Base-by-base conservation (phyloP, 176 grass and related monocot genomes). In the Oryza meyeriana region DNA sequence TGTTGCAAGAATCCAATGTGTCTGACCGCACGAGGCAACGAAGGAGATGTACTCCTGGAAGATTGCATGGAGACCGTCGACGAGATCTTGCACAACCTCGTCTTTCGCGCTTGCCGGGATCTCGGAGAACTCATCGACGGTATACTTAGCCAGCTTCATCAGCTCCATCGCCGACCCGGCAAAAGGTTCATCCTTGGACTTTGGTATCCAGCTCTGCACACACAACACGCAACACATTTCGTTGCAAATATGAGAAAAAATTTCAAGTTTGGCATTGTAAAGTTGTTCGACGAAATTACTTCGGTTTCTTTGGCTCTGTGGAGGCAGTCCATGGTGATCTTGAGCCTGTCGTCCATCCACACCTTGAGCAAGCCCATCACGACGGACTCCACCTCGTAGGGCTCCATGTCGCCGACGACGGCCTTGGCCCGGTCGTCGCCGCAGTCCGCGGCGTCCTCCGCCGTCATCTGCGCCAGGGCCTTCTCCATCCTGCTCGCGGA, bases 331-430 rank as follows among this genome's bases (percentile, higher is more conserved):
- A 44, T 93, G 58, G 82, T 62, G 18, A 95, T 89, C 73, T 78
- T 91, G 12, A 98, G 85, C 80, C 85, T 86, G 39, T 98, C 93
- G 31, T 93, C 93, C 82, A 98, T 93, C 96, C 96, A 98, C 69
- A 69, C 71, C 87, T 95, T 98, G 81, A 93, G 84, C 83, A 98
- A 72, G 2, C 89, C 83, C 67, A 95, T 84, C 1, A 98, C 85
- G 41, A 95, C 74, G 25, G 89, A 82, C 77, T 95, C 96, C 32
- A 98, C 96, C 75, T 98, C 90, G 76, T 90, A 98, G 13, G 90
- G 90, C 25, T 86, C 84, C 87, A 98, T 98, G 82, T 98, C 96
- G 30, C 85, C 92, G 39, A 93, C 87, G 8, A 95, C 66, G 7
- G 63, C 81, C 83, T 93, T 98, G 12, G 86, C 90, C 1, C 83